These are phyloP conservation scores for Gyromitra esculenta DNA, from an alignment of 2,329 filamentous ascomycete species.

Conservation along the genomic window DNA sequence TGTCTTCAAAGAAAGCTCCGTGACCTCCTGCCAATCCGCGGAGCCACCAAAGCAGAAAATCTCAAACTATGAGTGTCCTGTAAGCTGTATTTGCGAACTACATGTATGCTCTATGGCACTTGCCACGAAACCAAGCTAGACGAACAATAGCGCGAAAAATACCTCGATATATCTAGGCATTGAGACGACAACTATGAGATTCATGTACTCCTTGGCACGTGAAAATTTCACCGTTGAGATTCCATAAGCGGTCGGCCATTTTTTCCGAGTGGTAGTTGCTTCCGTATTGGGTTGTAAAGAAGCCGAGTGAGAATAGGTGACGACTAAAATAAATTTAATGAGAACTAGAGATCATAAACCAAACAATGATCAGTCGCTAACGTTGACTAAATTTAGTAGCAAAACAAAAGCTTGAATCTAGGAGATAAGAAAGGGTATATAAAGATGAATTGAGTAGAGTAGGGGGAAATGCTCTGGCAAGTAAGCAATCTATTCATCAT, in stretches of 20 bases:
- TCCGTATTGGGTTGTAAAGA: background rate
- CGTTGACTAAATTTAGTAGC: background rate
- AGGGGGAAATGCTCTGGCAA: background rate
- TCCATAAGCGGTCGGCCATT: background rate
- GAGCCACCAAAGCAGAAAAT: background rate
- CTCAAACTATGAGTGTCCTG: background rate
- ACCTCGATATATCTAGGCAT: background rate
- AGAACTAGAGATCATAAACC: constrained; percentile 2
- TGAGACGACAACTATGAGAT: background rate
- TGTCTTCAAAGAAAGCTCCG: background rate
- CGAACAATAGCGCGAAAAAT: too few species aligned
- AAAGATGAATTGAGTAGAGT: background rate
- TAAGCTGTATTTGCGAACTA: too few species aligned
- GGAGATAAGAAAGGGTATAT: background rate
- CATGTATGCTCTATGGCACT: too few species aligned
- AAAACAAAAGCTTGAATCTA: background rate
- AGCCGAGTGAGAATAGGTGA: constrained; percentile 19
- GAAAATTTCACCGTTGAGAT: background rate
- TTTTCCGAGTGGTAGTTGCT: background rate
- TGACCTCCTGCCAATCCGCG: background rate
- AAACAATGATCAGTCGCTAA: background rate
- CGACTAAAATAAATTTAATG: background rate
- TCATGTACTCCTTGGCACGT: background rate
- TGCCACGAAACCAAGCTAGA: too few species aligned
- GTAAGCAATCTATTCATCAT: background rate